phyloP scores from a whole-genome alignment of 176 grass and related monocot species.

The Avena sativa region DNA sequence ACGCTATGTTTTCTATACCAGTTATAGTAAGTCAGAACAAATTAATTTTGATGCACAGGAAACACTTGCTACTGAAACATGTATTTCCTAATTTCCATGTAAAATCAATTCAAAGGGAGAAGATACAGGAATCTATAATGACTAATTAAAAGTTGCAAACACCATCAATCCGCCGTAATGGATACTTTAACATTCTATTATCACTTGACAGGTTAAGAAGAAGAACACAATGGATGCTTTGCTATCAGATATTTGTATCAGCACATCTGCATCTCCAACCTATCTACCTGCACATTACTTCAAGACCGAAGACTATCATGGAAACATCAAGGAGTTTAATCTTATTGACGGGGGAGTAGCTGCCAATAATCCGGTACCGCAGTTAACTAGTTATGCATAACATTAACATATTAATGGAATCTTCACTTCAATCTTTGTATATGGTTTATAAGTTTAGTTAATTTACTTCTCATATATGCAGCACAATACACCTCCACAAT shows the following conservation, averaged over 20 bases:
- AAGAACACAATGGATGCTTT: slow-evolving; percentile 63
- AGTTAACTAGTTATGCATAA: slow-evolving; percentile 23
- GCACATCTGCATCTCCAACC: slow-evolving; percentile 82
- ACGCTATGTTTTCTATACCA: slow-evolving; percentile 4
- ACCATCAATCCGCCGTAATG: slow-evolving; percentile 18
- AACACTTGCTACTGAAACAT: slow-evolving; percentile 15
- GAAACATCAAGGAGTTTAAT: slow-evolving; percentile 79
- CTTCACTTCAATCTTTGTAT: slow-evolving; percentile 8
- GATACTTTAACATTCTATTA: slow-evolving; percentile 9
- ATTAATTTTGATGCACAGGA: background rate
- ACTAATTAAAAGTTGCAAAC: no score
- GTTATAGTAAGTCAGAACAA: slow-evolving; percentile 8
- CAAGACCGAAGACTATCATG: slow-evolving; percentile 57
- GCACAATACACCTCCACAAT: background rate
- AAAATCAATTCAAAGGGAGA: no score
- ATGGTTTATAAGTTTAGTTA: background rate
- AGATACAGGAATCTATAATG: no score
- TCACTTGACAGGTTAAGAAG: slow-evolving; percentile 46
- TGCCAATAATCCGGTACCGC: slow-evolving; percentile 84
- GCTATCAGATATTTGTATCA: slow-evolving; percentile 87
- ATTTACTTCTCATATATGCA: slow-evolving; percentile 1
- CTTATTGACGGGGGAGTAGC: slow-evolving; percentile 85
- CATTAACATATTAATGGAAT: background rate
- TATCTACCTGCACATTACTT: slow-evolving; percentile 87
- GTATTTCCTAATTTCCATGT: no score